Base-by-base conservation (phyloP, 441 rosid genomes). In the Croton setiger region DNA sequence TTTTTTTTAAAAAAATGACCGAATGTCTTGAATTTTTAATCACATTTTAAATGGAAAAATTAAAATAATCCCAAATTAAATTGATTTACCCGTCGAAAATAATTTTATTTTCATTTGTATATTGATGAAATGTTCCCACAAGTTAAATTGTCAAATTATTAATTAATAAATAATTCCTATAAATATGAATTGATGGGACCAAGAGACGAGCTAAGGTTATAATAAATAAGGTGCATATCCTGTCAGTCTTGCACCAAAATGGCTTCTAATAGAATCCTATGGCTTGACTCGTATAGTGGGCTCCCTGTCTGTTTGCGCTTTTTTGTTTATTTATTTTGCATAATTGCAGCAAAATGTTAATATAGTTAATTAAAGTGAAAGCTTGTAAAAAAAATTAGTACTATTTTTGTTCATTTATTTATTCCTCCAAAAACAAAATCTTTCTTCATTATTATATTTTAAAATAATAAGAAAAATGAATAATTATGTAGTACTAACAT, bases 201-300 rank as follows among this genome's bases (percentile, higher is more conserved):
- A 55, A 3, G 59, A 33, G 59, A 55, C 59, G 36, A 55, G 9
- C n/a, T 23, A 53, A 53, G 31, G n/a, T n/a, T n/a, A n/a, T n/a
- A n/a, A n/a, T n/a, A n/a, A n/a, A n/a, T n/a, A 20, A 20, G 31
- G 58, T 53, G 58, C 58, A 53, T 53, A 55, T 55, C 61, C 61
- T 57, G 41, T 41, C 61, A 57, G 11, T 57, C 18, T 15, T 7
- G 61, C 61, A 57, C 61, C 61, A 14, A 33, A 57, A 33, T 14
- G 39, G 39, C 61, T 33, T 39, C 9, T 51, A 18, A 20, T 53
- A 9, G 31, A 53, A 10, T 3, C 1, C 23, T 51, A 5, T n/a
- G 31, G 31, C 1, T 5, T 39, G 43, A 53, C 33, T 21, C 23
- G 35, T 53, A 27, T 2, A 7, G 58, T 53, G 58, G 58, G 20